phyloP scores from a whole-genome alignment of 2,329 filamentous ascomycete genomes.

The Colletotrichum paranaense region DNA sequence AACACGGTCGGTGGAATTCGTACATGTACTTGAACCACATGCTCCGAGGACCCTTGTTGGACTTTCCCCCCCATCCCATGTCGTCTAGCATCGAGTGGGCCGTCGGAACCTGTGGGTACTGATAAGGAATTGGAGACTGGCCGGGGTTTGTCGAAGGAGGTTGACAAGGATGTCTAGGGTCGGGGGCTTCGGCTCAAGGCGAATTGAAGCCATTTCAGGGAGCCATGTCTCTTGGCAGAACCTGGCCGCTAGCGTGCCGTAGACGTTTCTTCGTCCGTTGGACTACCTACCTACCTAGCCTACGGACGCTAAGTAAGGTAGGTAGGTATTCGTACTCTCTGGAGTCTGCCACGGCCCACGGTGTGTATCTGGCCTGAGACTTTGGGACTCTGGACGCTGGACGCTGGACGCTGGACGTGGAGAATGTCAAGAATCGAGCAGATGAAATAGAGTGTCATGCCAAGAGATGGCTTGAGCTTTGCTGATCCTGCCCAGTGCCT shows the following conservation, averaged over 20 bases:
- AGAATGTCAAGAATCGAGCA: background rate
- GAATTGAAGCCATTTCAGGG: conserved; percentile 26
- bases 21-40: conserved; percentile 21
- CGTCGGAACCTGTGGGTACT: conserved; percentile 32
- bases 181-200: conserved; percentile 26
- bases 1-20: background rate
- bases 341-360: background rate
- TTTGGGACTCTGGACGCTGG: background rate
- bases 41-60: background rate
- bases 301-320: no score
- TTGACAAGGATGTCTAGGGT: background rate
- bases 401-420: no score
- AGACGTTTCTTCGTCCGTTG: conserved; percentile 9
- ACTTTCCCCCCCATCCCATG: conserved; percentile 5
- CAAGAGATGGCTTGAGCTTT: conserved; percentile 24
- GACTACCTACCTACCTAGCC: no score
- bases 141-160: conserved; percentile 6
- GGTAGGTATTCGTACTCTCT: background rate
- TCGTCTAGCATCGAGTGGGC: conserved; percentile 11
- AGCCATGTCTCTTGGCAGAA: conserved; percentile 19
- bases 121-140: conserved; percentile 30
- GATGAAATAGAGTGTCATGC: background rate
- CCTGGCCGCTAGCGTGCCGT: background rate
- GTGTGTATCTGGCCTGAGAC: background rate
- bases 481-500: conserved; percentile 5